Base-by-base conservation (phyloP, 768 basidiomycete species). In the Glaciozyma antarctica region DNA sequence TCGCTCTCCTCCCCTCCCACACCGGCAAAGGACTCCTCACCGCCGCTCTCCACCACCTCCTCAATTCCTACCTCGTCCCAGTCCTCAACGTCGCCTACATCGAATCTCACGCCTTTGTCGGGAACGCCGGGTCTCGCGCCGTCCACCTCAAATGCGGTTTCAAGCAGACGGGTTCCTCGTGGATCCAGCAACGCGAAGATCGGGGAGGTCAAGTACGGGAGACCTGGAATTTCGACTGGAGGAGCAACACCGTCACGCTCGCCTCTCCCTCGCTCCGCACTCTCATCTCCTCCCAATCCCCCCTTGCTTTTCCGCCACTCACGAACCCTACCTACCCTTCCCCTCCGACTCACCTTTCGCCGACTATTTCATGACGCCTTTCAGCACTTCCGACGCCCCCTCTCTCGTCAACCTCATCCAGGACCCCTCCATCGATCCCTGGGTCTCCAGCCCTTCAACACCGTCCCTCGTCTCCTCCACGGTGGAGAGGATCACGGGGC, bases 61-160 rank as follows among this genome's bases (percentile, higher is more conserved):
- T 28, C 57, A 8, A 44, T 3, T 12, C 43, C 57, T 58, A 45
- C 43, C 41, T 58, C 17, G 44, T 58, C 43, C 57, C 57, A 10
- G 13, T 51, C 49, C 57, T 58, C 43, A 45, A 58, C 57, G 57
- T 58, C 15, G 24, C 19, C 1, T 19, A 41, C 24, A 58, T 58
- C 43, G n/a, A 26, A 17, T 58, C 57, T 6, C 45, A 30, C 43
- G 57, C 57, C 26, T 58, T 58, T 26, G 57, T 58, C 43, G 57
- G 57, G 26, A 58, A 58, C 34, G 41, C 17, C 1, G 57, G 57
- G 12, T 45, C 43, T n/a, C 24, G 44, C 1, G 24, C 22, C 15
- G 43, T 58, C n/a, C 57, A 58, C 28, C 24, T 24, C 8, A 58
- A 56, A 24, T 22, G 34, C 22, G 55, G 55, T 2, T 56, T 56